These are phyloP conservation scores for Vigna unguiculata DNA, from an alignment of 306 rosid species.

Conservation along the genomic window DNA sequence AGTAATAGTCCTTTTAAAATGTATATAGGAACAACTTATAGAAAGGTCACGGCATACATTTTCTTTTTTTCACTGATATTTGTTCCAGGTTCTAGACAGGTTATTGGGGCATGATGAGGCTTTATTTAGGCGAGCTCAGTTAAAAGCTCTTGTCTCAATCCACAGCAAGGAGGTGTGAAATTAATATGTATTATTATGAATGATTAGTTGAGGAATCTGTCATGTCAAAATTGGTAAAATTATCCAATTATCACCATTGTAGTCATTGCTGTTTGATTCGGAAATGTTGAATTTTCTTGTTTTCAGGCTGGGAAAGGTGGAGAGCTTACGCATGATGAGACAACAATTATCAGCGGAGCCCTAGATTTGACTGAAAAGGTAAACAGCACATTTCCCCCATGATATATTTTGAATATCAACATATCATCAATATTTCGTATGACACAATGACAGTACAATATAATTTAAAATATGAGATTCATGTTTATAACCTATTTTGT, in stretches of 20 bases:
- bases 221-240: slow-evolving; percentile 27
- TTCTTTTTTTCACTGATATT: slow-evolving; percentile 34
- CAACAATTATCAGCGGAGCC: slow-evolving; percentile 95
- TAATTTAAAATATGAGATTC: slow-evolving; percentile 27
- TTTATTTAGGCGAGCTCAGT: slow-evolving; percentile 89
- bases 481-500: slow-evolving; percentile 24
- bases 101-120: slow-evolving; percentile 92
- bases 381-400: slow-evolving; percentile 6
- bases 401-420: slow-evolving; percentile 25
- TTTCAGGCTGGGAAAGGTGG: slow-evolving; percentile 97
- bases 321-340: slow-evolving; percentile 95
- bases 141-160: slow-evolving; percentile 93
- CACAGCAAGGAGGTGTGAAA: slow-evolving; percentile 84
- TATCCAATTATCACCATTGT: slow-evolving; percentile 1
- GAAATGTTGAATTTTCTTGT: slow-evolving; percentile 31
- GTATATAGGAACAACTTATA: slow-evolving; percentile 13
- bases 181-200: background rate
- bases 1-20: slow-evolving; percentile 27
- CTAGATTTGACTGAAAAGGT: slow-evolving; percentile 96
- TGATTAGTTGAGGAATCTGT: slow-evolving; percentile 21
- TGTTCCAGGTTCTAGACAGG: slow-evolving; percentile 76
- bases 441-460: background rate
- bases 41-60: background rate
- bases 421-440: background rate
- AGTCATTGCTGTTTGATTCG: background rate